phyloP scores from a whole-genome alignment of 345 rosid genomes.

The Gossypium arboreum region DNA sequence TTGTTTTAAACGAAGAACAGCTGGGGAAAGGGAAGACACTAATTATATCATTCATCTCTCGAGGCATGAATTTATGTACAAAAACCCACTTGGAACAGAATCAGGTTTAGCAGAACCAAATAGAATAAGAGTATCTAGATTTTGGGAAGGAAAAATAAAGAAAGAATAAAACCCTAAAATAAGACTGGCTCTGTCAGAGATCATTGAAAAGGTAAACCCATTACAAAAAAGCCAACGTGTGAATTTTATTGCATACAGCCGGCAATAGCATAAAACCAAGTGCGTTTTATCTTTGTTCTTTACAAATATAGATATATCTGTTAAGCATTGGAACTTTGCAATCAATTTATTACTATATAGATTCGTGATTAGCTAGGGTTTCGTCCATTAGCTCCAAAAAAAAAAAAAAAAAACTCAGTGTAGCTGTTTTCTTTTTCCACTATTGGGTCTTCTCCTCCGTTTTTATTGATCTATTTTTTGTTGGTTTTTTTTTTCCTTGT shows the following conservation, averaged over 20 bases:
- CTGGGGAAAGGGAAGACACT: slow-evolving; percentile 17
- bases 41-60: slow-evolving; percentile 25
- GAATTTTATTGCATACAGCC: neutral
- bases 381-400: neutral
- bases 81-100: slow-evolving; percentile 2
- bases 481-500: neutral
- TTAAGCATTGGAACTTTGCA: neutral
- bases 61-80: slow-evolving; percentile 20
- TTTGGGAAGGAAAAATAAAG: slow-evolving; percentile 11
- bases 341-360: neutral
- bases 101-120: slow-evolving; percentile 13
- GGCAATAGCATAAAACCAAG: neutral
- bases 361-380: slow-evolving; percentile 15
- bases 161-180: slow-evolving; percentile 18
- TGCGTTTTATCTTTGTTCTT: neutral
- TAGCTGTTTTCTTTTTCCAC: neutral
- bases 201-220: slow-evolving; percentile 6
- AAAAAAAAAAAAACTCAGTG: neutral
- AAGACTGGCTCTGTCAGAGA: slow-evolving; percentile 23
- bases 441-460: slow-evolving; percentile 2
- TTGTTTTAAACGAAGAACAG: slow-evolving; percentile 15
- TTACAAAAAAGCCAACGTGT: neutral
- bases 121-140: slow-evolving; percentile 12
- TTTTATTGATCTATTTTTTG: slow-evolving; percentile 6
- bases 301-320: neutral